A percentile compares a stretch with the other conserved stretches of the same genome.
Conservation (phyloP, 352 stramenopile genomes). For the Phytopythium litorale region DNA sequence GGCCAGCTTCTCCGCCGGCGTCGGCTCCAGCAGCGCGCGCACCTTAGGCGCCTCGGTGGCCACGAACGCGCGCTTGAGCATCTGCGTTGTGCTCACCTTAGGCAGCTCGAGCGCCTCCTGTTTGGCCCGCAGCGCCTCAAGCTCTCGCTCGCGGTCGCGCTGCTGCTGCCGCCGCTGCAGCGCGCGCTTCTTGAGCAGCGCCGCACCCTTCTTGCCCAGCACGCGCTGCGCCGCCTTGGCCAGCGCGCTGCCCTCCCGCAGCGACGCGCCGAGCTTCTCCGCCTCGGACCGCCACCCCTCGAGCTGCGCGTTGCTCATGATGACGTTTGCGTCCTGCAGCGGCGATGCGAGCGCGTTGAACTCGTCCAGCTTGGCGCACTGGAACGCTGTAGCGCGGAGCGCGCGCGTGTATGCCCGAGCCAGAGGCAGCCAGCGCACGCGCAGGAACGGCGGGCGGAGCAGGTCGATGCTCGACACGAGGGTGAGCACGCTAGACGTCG, state of each 20-base stretch:
- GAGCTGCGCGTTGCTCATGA: conserved; percentile 52
- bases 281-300: conserved; percentile 43
- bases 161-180: conserved; percentile 42
- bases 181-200: conserved; percentile 32
- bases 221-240: conserved; percentile 27
- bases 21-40: conserved; percentile 47
- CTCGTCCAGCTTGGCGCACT: conserved; percentile 56
- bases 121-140: conserved; percentile 35
- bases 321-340: conserved; percentile 37
- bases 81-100: conserved; percentile 33
- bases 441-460: conserved; percentile 44
- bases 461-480: conserved; percentile 48
- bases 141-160: conserved; percentile 44
- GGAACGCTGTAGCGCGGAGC: conserved; percentile 32
- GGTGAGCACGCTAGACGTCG: conserved; percentile 16
- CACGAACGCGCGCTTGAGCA: conserved; percentile 50
- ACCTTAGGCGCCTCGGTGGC: conserved; percentile 45
- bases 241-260: conserved; percentile 26
- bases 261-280: conserved; percentile 22
- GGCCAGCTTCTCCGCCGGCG: conserved; percentile 42
- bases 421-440: conserved; percentile 45
- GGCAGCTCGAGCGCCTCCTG: conserved; percentile 36
- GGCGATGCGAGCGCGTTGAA: conserved; percentile 52
- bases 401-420: conserved; percentile 45
- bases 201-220: conserved; percentile 45